Evolutionary conservation across 2,329 filamentous ascomycete genomes (phyloP).

Genomic region (Diaporthe vexans): DNA sequence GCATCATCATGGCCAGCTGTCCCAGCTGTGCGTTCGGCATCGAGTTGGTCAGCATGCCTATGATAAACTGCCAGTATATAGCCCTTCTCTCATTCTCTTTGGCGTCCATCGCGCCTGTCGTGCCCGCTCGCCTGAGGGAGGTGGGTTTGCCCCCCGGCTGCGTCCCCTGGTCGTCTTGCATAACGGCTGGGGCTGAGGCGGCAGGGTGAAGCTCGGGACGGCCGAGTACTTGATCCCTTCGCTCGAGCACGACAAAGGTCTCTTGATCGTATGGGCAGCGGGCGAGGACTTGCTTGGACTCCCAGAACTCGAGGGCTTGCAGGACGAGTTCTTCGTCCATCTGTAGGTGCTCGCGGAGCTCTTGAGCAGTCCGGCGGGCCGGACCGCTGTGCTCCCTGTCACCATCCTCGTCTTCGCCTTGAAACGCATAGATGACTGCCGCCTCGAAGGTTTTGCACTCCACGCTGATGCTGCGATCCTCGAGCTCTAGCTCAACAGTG

Average conservation of each 20-base stretch:
- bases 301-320: conserved; percentile 79
- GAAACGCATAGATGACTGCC: conserved; percentile 88
- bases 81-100: conserved; percentile 72
- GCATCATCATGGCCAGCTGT: conserved; percentile 94
- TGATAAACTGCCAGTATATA: conserved; percentile 92
- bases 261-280: conserved; percentile 60
- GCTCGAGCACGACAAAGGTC: conserved; percentile 78
- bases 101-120: conserved; percentile 65
- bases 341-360: conserved; percentile 69
- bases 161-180: conserved; percentile 41
- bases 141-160: conserved; percentile 42
- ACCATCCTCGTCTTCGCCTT: conserved; percentile 54
- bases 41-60: conserved; percentile 95
- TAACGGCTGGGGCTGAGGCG: conserved; percentile 40
- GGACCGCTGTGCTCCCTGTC: conserved; percentile 47
- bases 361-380: conserved; percentile 62
- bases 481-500: conserved; percentile 83
- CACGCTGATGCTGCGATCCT: conserved; percentile 81
- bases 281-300: conserved; percentile 75
- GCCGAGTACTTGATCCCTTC: conserved; percentile 31
- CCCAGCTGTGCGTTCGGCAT: conserved; percentile 82
- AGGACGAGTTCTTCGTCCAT: conserved; percentile 82
- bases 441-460: conserved; percentile 89
- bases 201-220: conserved; percentile 40
- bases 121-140: conserved; percentile 44